These are phyloP conservation scores for Dalbergia oliveri DNA, from an alignment of 306 rosid genomes.

Conservation along the genomic window DNA sequence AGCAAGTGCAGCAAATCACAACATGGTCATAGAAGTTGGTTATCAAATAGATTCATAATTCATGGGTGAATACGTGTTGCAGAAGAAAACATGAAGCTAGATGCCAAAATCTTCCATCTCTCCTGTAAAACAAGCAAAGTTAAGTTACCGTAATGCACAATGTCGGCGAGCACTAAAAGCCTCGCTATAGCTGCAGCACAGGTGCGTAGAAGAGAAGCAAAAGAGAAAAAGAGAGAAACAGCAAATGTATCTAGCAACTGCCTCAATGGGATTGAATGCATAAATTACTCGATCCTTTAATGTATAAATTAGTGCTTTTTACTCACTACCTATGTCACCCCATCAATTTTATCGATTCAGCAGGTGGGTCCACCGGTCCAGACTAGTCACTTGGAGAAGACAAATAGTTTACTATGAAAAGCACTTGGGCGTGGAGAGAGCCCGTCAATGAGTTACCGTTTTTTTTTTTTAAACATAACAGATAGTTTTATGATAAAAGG, in stretches of 20 bases:
- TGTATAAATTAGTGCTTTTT: not conserved
- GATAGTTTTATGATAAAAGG: not conserved
- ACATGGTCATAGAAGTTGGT: not conserved
- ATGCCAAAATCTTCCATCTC: constrained; percentile 14
- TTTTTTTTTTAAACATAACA: not conserved
- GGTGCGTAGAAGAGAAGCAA: not conserved
- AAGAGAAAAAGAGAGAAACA: constrained; percentile 9
- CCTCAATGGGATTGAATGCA: constrained; percentile 11
- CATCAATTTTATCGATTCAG: constrained; percentile 9
- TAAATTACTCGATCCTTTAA: too few relatives aligned
- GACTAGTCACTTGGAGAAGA: not conserved
- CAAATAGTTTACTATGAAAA: not conserved
- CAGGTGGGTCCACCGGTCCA: not conserved
- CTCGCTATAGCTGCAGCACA: not conserved
- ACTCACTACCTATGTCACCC: not conserved
- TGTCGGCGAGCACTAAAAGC: not conserved
- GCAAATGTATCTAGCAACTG: constrained; percentile 28
- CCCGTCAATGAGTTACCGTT: not conserved
- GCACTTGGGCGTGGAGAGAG: constrained; percentile 22
- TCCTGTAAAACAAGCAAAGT: not conserved
- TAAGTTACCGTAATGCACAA: not conserved
- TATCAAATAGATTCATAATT: not conserved
- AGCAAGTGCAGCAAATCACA: constrained; percentile 13
- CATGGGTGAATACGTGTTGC: constrained; percentile 17
- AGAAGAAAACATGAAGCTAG: constrained; percentile 8